Base-by-base conservation (phyloP, 441 rosid species). In the Erysimum pusillum region DNA sequence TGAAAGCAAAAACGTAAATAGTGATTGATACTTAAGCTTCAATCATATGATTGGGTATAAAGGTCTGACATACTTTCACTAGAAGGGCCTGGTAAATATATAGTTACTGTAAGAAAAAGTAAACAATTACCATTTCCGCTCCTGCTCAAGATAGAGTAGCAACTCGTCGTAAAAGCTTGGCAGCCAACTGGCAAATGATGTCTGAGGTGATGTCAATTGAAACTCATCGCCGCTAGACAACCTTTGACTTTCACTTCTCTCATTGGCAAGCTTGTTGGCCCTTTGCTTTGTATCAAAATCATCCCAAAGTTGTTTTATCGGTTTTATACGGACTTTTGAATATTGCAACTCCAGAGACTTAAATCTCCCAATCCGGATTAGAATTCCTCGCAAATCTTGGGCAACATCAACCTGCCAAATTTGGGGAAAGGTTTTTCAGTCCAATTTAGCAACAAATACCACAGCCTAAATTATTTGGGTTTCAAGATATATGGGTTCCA, bases 331-430 rank as follows among this genome's bases (percentile, higher is more conserved):
- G 73, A 96, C 97, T 85, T 88, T 90, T 32, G 99, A 90, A 81
- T 93, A 93, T 70, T 92, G 92, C 82, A 76, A 74, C 85, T 96
- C 98, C 36, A 96, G 81, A 73, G 98, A 96, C 86, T 81, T 90
- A 79, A 93, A 93, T 88, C 97, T 91, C 76, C 98, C 98, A 79
- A 96, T 96, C 52, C 97, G 90, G 79, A 96, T 88, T n/a, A 96
- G 93, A 78, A 96, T 93, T 79, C 90, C 92, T 11, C 99, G 90
- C 83, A 94, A 86, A 84, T 96, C 99, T 88, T 87, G 97, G 44
- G 96, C 96, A 77, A 86, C 79, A 81, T 96, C 99, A 74, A 96
- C 89, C 99, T 96, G 82, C 72, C 84, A 67, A 31, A 54, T 31
- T 39, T 12, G 28, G 57, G 56, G 17, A 69, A 31, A 67, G n/a